phyloP scores from a whole-genome alignment of 106 monocot genomes.

The Amphibolis antarctica region DNA sequence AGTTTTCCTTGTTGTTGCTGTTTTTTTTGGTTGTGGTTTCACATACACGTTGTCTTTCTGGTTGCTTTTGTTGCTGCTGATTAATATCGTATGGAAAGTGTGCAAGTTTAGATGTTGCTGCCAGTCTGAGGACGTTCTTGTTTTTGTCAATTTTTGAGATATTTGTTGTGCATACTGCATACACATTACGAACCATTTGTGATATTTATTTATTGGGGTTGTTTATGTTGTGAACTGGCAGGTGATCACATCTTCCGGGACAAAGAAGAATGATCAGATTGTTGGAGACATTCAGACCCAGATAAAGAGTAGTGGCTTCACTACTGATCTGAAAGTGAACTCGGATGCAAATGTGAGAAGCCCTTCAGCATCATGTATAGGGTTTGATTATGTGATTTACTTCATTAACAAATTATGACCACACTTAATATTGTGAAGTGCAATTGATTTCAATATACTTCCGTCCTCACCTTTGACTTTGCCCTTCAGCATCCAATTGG shows the following conservation, averaged over 20 bases:
- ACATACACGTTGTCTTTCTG: no score
- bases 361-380: neutral
- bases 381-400: neutral
- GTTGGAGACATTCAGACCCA: conserved; percentile 68
- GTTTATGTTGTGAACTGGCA: conserved; percentile 19
- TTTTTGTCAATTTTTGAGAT: neutral
- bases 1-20: neutral
- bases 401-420: neutral
- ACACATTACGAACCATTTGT: neutral
- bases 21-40: neutral
- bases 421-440: neutral
- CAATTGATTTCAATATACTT: neutral
- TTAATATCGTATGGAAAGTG: no score
- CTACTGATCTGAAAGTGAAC: conserved; percentile 55
- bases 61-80: no score
- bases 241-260: conserved; percentile 57
- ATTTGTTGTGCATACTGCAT: neutral
- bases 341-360: conserved; percentile 56
- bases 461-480: neutral
- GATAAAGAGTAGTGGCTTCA: conserved; percentile 49
- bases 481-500: no score
- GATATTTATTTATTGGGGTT: neutral
- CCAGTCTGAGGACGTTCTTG: neutral
- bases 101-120: neutral
- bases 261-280: conserved; percentile 54